These are phyloP conservation scores for Sporisorium iseilematis-ciliati DNA, from an alignment of 1,284 basidiomycete species.

Conservation along the genomic window DNA sequence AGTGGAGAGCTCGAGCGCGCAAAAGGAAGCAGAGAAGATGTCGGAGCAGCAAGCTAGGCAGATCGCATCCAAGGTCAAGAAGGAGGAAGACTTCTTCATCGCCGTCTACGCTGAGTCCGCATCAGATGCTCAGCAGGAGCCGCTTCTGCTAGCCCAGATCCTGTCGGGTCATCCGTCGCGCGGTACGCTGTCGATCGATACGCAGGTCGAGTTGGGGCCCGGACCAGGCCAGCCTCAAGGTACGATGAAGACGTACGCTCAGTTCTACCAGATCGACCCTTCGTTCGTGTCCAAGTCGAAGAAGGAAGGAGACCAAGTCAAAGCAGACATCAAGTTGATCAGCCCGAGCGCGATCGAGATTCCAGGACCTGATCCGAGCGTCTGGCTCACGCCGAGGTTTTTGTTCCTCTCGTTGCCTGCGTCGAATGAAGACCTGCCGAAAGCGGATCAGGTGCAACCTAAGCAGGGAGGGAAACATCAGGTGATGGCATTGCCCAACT, in stretches of 20 bases:
- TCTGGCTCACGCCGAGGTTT: slow-evolving; percentile 53
- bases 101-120: slow-evolving; percentile 64
- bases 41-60: slow-evolving; percentile 38
- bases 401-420: slow-evolving; percentile 49
- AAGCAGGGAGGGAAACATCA: slow-evolving; percentile 34
- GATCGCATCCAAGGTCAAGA: slow-evolving; percentile 70
- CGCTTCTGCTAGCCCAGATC: slow-evolving; percentile 70
- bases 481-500: slow-evolving; percentile 56
- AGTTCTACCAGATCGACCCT: slow-evolving; percentile 45
- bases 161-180: slow-evolving; percentile 83
- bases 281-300: slow-evolving; percentile 9
- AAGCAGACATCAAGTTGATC: slow-evolving; percentile 31
- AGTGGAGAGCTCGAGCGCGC: slow-evolving; percentile 24
- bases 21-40: slow-evolving; percentile 38
- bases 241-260: slow-evolving; percentile 47
- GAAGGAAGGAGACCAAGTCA: slow-evolving; percentile 12
- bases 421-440: slow-evolving; percentile 30
- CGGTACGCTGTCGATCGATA: slow-evolving; percentile 80
- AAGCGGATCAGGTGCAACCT: slow-evolving; percentile 8
- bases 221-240: slow-evolving; percentile 75
- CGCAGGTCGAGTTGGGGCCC: slow-evolving; percentile 74
- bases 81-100: slow-evolving; percentile 80
- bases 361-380: slow-evolving; percentile 50
- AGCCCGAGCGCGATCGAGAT: slow-evolving; percentile 49
- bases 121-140: slow-evolving; percentile 6